These are phyloP conservation scores for Fusarium hainanense DNA, from an alignment of 2,329 filamentous ascomycete genomes.

Conservation along the genomic window DNA sequence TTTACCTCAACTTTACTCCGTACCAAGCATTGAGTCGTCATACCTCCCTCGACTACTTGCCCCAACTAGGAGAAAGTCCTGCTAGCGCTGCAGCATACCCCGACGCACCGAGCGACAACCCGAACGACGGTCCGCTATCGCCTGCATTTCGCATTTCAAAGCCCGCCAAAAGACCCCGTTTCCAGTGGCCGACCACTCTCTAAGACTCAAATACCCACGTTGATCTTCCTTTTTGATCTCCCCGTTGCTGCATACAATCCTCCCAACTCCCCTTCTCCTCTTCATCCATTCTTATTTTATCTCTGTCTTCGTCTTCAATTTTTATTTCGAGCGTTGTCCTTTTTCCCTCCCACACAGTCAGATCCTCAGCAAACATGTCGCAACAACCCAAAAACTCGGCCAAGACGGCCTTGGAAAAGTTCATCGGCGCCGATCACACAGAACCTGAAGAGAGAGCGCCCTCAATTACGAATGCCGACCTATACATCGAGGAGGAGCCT, in stretches of 20 bases:
- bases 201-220: conserved; percentile 30
- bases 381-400: conserved; percentile 28
- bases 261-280: background rate
- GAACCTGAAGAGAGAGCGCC: conserved; percentile 50
- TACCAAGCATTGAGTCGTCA: conserved; percentile 28
- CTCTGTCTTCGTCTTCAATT: background rate
- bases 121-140: conserved; percentile 31
- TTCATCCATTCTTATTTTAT: background rate
- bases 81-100: conserved; percentile 35
- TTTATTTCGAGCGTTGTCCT: conserved; percentile 9
- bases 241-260: conserved; percentile 19
- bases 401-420: conserved; percentile 48
- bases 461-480: conserved; percentile 52
- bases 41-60: conserved; percentile 32
- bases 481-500: conserved; percentile 56
- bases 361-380: conserved; percentile 21
- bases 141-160: conserved; percentile 6
- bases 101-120: conserved; percentile 46
- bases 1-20: conserved; percentile 3
- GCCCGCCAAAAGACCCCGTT: background rate
- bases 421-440: conserved; percentile 50
- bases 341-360: background rate
- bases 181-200: conserved; percentile 9
- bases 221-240: conserved; percentile 23
- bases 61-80: conserved; percentile 40